Base-by-base conservation (phyloP, 495 filamentous ascomycete species). In the Podospora sp. region DNA sequence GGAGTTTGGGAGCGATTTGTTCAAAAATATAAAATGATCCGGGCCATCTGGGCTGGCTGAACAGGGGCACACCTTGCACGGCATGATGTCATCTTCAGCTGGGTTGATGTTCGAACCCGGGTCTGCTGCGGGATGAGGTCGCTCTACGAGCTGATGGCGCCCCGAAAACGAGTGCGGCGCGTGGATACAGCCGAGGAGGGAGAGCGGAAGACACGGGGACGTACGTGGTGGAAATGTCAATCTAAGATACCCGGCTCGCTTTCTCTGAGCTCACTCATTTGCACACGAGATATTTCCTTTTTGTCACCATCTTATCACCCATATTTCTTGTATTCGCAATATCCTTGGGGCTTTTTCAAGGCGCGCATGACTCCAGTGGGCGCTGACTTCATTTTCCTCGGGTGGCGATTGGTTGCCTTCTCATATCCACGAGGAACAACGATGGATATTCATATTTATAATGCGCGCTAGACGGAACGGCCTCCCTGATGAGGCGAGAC, bases 21-120 rank as follows among this genome's bases (percentile, higher is more conserved):
- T 89, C 74, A 88, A 87, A 72, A 73, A 84, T 62, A 88, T 89
- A 74, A 79, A 80, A 62, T 80, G 60, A 73, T 40, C n/a, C 11
- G n/a, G n/a, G 24, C 25, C 22, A 12, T 18, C 11, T 18, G 18
- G 26, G 49, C 18, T 52, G 49, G 63, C 24, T 57, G 49, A 59
- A 18, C 46, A 36, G 25, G 26, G 35, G 9, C 35, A 18, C 21
- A n/a, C 59, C 22, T 49, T 61, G 59, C 59, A 18, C 22, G 21
- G 6, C 26, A 53, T 35, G 61, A 63, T 33, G 61, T 53, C 40
- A 62, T 62, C 12, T 27, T 35, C 46, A 33, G 24, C 49, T 18
- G 20, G 24, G 12, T 26, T 25, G 60, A 59, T 29, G 25, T 20
- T 59, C n/a, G 12, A 25, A 33, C 24, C 18, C 26, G 20, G 14